Conservation (phyloP, 768 basidiomycete species). For the Tricholoma bakamatsutake region DNA sequence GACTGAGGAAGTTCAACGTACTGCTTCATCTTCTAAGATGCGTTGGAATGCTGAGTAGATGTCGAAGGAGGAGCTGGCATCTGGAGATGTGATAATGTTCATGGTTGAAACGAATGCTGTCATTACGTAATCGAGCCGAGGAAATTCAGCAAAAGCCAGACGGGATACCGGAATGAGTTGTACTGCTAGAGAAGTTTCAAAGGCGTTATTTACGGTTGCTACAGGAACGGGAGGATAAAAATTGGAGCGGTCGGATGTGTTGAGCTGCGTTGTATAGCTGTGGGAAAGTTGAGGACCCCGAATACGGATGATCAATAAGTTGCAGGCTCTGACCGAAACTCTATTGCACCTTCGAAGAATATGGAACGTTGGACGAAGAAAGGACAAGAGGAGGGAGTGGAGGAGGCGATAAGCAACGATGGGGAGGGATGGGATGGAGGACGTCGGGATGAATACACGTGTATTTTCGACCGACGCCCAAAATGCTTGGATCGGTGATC, state of each 20-base stretch:
- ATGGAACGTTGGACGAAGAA: background rate
- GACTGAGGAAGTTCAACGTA: conserved; percentile 24
- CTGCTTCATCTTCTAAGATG: conserved; percentile 62
- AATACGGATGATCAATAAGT: background rate
- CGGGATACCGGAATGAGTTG: background rate
- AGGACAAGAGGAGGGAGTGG: background rate
- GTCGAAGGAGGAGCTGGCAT: conserved; percentile 22
- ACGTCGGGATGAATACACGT: conserved; percentile 71
- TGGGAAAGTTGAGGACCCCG: background rate
- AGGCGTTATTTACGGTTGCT: background rate
- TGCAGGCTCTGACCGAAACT: background rate
- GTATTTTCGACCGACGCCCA: conserved; percentile 64
- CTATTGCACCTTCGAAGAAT: background rate
- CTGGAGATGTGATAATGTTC: background rate
- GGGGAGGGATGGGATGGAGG: no score
- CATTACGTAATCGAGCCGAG: background rate
- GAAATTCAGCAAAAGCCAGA: background rate
- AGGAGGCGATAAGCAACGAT: conserved; percentile 3
- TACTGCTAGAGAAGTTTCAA: background rate
- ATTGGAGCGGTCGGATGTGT: background rate
- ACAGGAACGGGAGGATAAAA: background rate
- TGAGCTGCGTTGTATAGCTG: background rate
- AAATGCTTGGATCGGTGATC: conserved; percentile 33
- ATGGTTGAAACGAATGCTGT: background rate
- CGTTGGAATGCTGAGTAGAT: conserved; percentile 48